A percentile compares a stretch with the other conserved stretches of the same genome.
These are phyloP conservation scores for Malus asiatica DNA, from an alignment of 306 rosid species.

Conservation along the genomic window DNA sequence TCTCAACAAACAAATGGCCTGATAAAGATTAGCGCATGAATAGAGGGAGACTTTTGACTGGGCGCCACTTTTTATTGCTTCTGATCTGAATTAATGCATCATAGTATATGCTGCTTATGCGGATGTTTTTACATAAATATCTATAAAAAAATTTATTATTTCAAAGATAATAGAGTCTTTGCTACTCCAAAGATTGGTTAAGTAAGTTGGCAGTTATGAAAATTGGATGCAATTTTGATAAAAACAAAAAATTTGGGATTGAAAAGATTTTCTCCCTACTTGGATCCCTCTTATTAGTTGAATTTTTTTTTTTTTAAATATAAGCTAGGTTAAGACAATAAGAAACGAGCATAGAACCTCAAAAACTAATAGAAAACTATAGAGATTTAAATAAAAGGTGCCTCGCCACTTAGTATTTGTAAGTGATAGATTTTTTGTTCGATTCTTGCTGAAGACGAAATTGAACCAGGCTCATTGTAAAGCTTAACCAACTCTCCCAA, in stretches of 20 bases:
- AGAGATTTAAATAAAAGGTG: too few relatives aligned
- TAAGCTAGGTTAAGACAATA: too few relatives aligned
- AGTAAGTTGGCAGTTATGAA: neutral
- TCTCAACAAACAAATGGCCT: neutral
- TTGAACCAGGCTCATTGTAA: too few relatives aligned
- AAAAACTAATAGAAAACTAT: too few relatives aligned
- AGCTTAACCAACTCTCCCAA: too few relatives aligned
- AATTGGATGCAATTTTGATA: neutral
- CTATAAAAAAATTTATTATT: neutral
- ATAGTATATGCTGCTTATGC: neutral
- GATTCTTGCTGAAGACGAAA: rapidly evolving
- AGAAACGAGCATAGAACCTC: too few relatives aligned
- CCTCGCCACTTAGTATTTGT: too few relatives aligned
- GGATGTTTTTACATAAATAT: neutral
- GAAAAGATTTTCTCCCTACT: too few relatives aligned
- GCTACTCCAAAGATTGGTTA: neutral
- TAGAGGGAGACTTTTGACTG: neutral
- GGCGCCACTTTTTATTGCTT: neutral
- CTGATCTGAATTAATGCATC: neutral
- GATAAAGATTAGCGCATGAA: neutral
- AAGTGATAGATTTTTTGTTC: too few relatives aligned
- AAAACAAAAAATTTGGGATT: neutral
- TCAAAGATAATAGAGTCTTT: neutral
- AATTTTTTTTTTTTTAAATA: neutral
- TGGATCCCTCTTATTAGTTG: neutral